Evolutionary conservation across 2,329 filamentous ascomycete genomes (phyloP), one percentile per base, ranked within the genome.

Genomic region (Cercospora sp.): DNA sequence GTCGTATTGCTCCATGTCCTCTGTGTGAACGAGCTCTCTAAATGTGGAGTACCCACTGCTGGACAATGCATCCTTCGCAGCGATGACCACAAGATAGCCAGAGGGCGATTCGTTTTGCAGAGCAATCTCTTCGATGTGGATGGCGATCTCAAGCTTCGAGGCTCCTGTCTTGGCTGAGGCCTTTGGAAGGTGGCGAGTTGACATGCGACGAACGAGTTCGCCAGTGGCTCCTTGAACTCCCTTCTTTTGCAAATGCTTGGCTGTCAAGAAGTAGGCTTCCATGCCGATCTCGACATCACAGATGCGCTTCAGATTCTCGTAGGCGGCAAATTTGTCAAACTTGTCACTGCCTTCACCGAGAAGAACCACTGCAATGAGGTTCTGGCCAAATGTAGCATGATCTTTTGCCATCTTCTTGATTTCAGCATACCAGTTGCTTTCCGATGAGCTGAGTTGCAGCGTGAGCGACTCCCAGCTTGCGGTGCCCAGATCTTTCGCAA

Each of bases 221-320:
- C 60, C 31, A 16, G 59, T 39, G 13, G 63, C 66, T 33, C 12
- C 30, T 28, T 33, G 20, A 45, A 31, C 26, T 28, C 16, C 30
- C 16, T 53, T 60, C 23, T 61, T 33, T 23, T 66, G 9, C 26
- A 61, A 12, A 16, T 48, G n/a, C 42, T 60, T 42, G 26, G 31
- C 20, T 45, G 58, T 60, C 28, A 60, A n/a, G 8, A 61, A 66
- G 30, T 61, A 66, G 23, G 58, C 60, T 45, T 57, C 39, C n/a
- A 66, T 33, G n/a, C 64, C 64, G 18, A 66, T 8, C 10, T 51
- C 28, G 18, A 42, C 36, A 26, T 66, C 64, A 20, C 23, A 57
- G 12, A 66, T 18, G 20, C 58, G 28, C 42, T 66, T 66, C 28
- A 66, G 10, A 12, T 28, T 23, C n/a, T 57, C 42, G 30, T 66